Evolutionary conservation across 108 stramenopile species (phyloP).

Genomic region (Mediolabrus comicus): DNA sequence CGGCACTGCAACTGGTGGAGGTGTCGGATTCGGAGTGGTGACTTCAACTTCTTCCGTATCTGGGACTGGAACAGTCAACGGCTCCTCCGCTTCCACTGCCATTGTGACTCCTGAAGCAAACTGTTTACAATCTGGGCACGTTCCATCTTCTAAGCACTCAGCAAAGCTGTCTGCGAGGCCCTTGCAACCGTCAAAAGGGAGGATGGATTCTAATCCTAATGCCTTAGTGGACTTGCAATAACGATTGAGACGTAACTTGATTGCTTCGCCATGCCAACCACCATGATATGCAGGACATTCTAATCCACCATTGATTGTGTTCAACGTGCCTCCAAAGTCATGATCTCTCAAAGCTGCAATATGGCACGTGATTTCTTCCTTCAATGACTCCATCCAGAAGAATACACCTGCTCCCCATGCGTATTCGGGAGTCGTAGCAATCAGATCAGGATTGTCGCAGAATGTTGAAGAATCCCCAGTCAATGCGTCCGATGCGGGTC

Average conservation of each 20-base stretch:
- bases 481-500: conserved; percentile 40
- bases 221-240: conserved; percentile 36
- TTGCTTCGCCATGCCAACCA: conserved; percentile 46
- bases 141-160: conserved; percentile 42
- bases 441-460: conserved; percentile 44
- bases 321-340: conserved; percentile 43
- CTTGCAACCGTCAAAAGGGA: conserved; percentile 36
- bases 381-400: conserved; percentile 51
- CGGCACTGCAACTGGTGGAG: background rate
- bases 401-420: conserved; percentile 42
- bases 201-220: conserved; percentile 31
- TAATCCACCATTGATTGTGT: conserved; percentile 43
- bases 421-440: conserved; percentile 40
- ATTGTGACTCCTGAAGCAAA: background rate
- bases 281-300: conserved; percentile 50
- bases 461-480: conserved; percentile 40
- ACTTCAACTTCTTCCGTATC: too few relatives aligned
- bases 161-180: conserved; percentile 29
- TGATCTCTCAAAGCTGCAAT: conserved; percentile 34
- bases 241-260: conserved; percentile 46
- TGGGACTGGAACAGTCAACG: too few relatives aligned
- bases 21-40: background rate
- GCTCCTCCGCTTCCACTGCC: too few relatives aligned
- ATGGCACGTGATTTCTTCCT: conserved; percentile 48
- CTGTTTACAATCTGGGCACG: conserved; percentile 29